Evolutionary conservation across 2,329 filamentous ascomycete species (phyloP).

Genomic region (Verticillium albo-atrum): DNA sequence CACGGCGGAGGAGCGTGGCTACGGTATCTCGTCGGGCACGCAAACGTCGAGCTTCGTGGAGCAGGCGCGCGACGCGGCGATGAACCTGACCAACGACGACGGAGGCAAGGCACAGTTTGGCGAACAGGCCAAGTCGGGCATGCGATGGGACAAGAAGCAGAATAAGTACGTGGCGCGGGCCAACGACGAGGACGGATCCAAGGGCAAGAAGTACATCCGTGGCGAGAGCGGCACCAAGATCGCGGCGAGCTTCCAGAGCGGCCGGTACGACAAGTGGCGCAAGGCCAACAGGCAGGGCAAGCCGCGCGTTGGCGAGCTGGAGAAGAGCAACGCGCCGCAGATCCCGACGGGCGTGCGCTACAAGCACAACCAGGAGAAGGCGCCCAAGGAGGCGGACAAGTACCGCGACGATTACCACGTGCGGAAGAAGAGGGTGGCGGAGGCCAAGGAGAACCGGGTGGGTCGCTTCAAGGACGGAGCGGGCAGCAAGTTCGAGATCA

Average conservation of each 20-base stretch:
- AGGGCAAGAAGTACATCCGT: constrained; percentile 65
- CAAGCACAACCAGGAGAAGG: constrained; percentile 82
- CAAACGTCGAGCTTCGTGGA: constrained; percentile 76
- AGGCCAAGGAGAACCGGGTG: constrained; percentile 79
- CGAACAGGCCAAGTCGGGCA: constrained; percentile 62
- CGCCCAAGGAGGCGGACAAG: constrained; percentile 91
- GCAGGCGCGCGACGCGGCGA: constrained; percentile 79
- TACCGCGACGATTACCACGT: constrained; percentile 85
- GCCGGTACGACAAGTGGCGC: constrained; percentile 90
- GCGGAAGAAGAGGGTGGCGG: constrained; percentile 84
- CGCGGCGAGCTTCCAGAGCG: constrained; percentile 86
- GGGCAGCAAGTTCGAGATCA: constrained; percentile 74
- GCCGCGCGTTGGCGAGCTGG: constrained; percentile 76
- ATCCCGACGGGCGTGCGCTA: constrained; percentile 48
- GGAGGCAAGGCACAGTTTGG: constrained; percentile 68
- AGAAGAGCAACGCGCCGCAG: constrained; percentile 39
- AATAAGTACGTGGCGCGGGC: constrained; percentile 90
- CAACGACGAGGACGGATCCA: constrained; percentile 92
- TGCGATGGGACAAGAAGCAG: constrained; percentile 96
- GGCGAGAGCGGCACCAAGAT: constrained; percentile 96
- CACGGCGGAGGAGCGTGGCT: constrained; percentile 82
- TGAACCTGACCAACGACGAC: constrained; percentile 93
- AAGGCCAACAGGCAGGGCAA: constrained; percentile 76
- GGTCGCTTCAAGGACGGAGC: constrained; percentile 69
- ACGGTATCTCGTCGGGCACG: constrained; percentile 83